phyloP scores from a whole-genome alignment of 208 protist genomes.

The Trypanosoma vivax region DNA sequence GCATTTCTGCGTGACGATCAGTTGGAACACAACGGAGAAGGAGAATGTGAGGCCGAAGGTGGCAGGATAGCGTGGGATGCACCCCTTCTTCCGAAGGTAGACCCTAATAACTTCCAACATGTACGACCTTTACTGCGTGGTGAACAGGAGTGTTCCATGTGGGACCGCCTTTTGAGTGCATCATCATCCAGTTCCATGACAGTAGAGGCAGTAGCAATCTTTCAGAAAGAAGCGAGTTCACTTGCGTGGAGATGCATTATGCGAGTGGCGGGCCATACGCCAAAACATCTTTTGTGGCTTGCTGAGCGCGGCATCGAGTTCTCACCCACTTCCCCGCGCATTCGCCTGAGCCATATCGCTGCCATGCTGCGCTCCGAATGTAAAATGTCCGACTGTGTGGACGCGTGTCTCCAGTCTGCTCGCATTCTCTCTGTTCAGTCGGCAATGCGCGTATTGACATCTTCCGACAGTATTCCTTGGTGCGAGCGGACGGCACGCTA shows the following conservation, averaged over 20 bases:
- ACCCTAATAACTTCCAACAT: background rate
- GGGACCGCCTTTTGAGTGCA: constrained; percentile 13
- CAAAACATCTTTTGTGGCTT: constrained; percentile 52
- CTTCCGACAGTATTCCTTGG: constrained; percentile 23
- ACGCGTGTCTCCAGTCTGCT: constrained; percentile 33
- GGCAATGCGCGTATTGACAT: constrained; percentile 23
- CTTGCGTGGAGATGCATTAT: constrained; percentile 65
- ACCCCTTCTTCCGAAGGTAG: background rate
- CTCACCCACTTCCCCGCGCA: constrained; percentile 53
- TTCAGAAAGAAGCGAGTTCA: constrained; percentile 28
- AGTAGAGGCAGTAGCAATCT: constrained; percentile 13
- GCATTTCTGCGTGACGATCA: constrained; percentile 1
- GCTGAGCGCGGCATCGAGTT: constrained; percentile 42
- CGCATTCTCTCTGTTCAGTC: constrained; percentile 43
- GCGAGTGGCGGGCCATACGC: constrained; percentile 23
- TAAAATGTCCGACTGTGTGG: constrained; percentile 12
- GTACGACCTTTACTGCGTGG: constrained; percentile 6
- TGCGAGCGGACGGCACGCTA: constrained; percentile 38
- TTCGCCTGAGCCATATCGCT: constrained; percentile 42
- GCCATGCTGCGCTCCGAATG: constrained; percentile 17
- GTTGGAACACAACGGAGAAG: background rate
- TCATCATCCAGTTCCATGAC: background rate
- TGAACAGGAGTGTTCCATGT: constrained; percentile 4
- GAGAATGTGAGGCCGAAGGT: background rate
- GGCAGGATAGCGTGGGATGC: constrained; percentile 6